Conservation (phyloP, 305 asterid species). For the Nicotiana rustica region DNA sequence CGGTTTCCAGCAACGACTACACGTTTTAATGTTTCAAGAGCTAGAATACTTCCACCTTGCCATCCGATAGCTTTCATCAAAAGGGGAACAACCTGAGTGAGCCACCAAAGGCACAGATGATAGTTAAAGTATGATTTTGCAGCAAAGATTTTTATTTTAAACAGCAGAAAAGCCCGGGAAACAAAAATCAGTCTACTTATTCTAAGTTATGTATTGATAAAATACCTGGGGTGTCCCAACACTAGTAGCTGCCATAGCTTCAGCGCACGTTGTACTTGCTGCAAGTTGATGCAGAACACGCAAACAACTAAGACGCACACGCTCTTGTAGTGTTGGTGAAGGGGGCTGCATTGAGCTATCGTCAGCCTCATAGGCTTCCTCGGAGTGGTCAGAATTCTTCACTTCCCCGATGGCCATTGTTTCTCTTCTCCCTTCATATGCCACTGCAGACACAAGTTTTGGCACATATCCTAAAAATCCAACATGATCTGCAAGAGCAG, state of each 20-base stretch:
- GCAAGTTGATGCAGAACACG: conserved; percentile 99
- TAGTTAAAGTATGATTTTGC: conserved; percentile 24
- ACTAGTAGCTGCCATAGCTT: conserved; percentile 99
- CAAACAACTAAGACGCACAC: conserved; percentile 95
- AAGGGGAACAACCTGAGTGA: conserved; percentile 89
- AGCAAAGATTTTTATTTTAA: conserved; percentile 27
- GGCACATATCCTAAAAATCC: conserved; percentile 99
- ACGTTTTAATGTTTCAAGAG: conserved; percentile 98
- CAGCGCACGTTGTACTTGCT: conserved; percentile 96
- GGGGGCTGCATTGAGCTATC: conserved; percentile 60
- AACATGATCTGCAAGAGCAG: conserved; percentile 98
- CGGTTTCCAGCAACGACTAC: conserved; percentile 97
- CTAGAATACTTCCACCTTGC: conserved; percentile 99
- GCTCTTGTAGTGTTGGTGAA: conserved; percentile 89
- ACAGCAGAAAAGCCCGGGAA: conserved; percentile 19
- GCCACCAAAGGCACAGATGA: conserved; percentile 29
- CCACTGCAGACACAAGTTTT: conserved; percentile 95
- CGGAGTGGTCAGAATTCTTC: conserved; percentile 40
- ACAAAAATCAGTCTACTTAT: conserved; percentile 12
- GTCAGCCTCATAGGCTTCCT: conserved; percentile 61
- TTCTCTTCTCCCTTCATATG: conserved; percentile 95
- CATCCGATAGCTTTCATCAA: conserved; percentile 99
- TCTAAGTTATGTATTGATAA: background rate
- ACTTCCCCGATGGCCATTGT: conserved; percentile 75
- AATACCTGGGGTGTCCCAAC: conserved; percentile 95